Percentiles rank a stretch among this genome's conserved stretches.
Evolutionary conservation across 768 basidiomycete genomes (phyloP).

Genomic region (Cubamyces sp.): DNA sequence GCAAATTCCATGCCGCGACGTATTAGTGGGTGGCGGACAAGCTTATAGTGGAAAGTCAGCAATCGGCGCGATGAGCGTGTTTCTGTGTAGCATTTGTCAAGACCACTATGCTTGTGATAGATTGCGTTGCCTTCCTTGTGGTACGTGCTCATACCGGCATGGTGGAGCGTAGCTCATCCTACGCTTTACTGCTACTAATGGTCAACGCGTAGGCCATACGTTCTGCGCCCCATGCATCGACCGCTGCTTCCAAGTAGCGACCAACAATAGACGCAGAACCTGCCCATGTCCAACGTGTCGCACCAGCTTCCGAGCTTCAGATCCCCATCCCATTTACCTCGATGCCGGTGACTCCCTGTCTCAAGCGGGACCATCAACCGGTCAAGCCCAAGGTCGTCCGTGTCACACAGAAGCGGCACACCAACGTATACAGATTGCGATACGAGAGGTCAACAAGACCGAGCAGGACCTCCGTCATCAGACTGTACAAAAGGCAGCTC

Average conservation of each 20-base stretch:
- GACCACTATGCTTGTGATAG: neutral
- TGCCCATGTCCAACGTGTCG: slow-evolving; percentile 17
- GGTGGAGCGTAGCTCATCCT: neutral
- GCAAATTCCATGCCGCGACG: too few relatives aligned
- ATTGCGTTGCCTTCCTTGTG: slow-evolving; percentile 13
- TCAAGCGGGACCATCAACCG: neutral
- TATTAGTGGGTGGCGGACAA: too few relatives aligned
- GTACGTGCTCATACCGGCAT: neutral
- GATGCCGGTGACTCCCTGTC: neutral
- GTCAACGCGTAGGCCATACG: neutral
- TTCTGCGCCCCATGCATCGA: slow-evolving; percentile 4
- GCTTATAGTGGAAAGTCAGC: too few relatives aligned
- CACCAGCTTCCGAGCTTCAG: neutral
- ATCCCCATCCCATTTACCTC: slow-evolving; percentile 12
- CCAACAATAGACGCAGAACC: neutral
- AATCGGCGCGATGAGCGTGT: slow-evolving; percentile 1
- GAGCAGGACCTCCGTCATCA: slow-evolving; percentile 5
- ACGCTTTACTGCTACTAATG: neutral
- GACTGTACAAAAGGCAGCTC: slow-evolving; percentile 14
- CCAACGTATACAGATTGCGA: neutral
- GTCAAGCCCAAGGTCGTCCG: neutral
- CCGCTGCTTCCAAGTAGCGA: neutral
- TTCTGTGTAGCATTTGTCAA: slow-evolving; percentile 17
- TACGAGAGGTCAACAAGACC: neutral
- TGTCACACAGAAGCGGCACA: slow-evolving; percentile 13